Base-by-base conservation (phyloP, 2,329 filamentous ascomycete species). In the Exophiala sideris region DNA sequence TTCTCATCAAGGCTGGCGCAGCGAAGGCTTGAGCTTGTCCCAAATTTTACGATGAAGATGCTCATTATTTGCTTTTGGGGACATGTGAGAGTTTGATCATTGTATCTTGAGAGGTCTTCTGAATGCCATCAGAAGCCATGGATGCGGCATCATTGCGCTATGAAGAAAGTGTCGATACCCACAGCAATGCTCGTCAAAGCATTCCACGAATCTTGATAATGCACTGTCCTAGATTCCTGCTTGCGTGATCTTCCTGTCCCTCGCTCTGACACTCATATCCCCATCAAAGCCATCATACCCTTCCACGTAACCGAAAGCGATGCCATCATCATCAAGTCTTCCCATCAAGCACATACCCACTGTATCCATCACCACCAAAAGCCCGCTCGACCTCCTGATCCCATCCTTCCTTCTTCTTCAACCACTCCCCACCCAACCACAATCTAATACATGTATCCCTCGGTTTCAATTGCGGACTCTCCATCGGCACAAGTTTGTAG, bases 1-100 rank as follows among this genome's bases (percentile, higher is more conserved):
- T 96, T 64, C 82, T 96, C 66, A 91, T 96, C 81, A 96, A 96
- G 81, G 72, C 71, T 64, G 75, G 73, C 68, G 77, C 73, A 65
- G 73, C 77, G 52, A 79, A 76, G 68, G 65, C 64, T 60, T 77
- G 54, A 52, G 45, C 29, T 7, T 3, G 18, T 44, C 29, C 14
- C n/a, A 5, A 3, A 24, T n/a, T 36, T 33, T 32, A 8, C 42
- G 9, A 20, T 44, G 7, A 8, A 24, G 29, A 40, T 14, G 16
- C 8, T 39, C 20, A 48, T 12, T 18, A 14, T n/a, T n/a, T 18
- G 16, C 16, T 5, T 29, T 3, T 8, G 24, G 24, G 5, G 24
- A 29, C 5, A 8, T 29, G 5, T 29, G 24, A 29, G 24, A 5
- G 4, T 29, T 29, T 29, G 24, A 29, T 29, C 24, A 29, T 29